Evolutionary conservation across 805 yeast species (phyloP).

Genomic region (Pichia manshurica): DNA sequence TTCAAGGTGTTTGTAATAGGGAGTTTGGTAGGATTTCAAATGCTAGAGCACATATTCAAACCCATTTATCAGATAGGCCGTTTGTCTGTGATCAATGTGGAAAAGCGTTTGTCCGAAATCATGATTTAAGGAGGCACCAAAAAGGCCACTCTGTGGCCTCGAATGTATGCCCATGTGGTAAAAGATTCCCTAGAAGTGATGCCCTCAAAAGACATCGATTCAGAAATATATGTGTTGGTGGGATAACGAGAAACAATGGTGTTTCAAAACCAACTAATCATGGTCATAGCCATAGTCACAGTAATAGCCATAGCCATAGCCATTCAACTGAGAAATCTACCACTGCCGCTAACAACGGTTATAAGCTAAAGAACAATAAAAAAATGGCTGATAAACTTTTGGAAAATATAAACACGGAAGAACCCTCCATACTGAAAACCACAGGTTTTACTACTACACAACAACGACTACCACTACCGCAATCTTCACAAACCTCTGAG

Average conservation of each 20-base stretch:
- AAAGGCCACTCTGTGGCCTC: constrained; percentile 77
- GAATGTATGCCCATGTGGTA: constrained; percentile 86
- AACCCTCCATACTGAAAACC: too few species aligned
- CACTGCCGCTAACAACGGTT: too few species aligned
- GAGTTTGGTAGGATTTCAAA: constrained; percentile 84
- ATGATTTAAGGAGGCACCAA: constrained; percentile 85
- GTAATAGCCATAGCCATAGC: background rate
- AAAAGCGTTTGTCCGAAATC: constrained; percentile 89
- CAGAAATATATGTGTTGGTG: constrained; percentile 79
- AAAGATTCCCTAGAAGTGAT: constrained; percentile 83
- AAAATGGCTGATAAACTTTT: background rate
- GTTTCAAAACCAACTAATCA: constrained; percentile 12
- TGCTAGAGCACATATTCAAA: constrained; percentile 91
- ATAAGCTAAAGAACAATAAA: background rate
- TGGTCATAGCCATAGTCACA: background rate
- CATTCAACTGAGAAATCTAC: background rate
- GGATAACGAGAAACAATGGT: constrained; percentile 38
- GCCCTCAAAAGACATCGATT: constrained; percentile 77
- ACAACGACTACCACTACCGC: background rate
- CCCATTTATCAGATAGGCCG: constrained; percentile 93
- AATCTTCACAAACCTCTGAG: background rate
- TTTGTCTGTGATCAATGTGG: constrained; percentile 73
- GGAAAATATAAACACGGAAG: background rate
- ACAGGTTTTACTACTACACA: background rate
- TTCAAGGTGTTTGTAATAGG: constrained; percentile 66